phyloP scores from a whole-genome alignment of 192 early-diverging fungal genomes.

The Phlyctochytrium bullatum region DNA sequence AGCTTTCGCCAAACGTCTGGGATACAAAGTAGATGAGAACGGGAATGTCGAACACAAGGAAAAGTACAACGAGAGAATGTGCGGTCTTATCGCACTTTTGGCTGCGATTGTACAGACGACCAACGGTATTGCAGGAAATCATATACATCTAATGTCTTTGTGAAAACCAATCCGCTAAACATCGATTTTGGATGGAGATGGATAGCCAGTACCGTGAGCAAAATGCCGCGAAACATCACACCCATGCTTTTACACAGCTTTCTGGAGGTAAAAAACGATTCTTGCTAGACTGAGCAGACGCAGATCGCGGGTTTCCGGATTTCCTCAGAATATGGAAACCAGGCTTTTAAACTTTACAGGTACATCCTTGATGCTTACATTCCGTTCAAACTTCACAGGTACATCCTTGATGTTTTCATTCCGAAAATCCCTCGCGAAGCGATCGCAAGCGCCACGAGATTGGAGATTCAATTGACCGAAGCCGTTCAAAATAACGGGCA shows the following conservation, averaged over 20 bases:
- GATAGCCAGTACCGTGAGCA: conserved; percentile 66
- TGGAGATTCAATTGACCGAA: neutral
- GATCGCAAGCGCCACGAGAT: neutral
- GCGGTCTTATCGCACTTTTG: conserved; percentile 66
- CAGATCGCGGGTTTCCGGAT: conserved; percentile 41
- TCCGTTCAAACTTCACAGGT: conserved; percentile 27
- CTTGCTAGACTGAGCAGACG: neutral
- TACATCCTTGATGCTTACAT: conserved; percentile 32
- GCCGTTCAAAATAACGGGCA: neutral
- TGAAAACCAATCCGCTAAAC: conserved; percentile 43
- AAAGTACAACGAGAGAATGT: conserved; percentile 64
- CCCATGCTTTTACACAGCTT: conserved; percentile 60
- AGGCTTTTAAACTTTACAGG: conserved; percentile 44
- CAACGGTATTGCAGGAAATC: conserved; percentile 34
- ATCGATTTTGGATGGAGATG: conserved; percentile 70
- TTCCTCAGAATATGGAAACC: conserved; percentile 36
- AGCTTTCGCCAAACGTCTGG: conserved; percentile 32
- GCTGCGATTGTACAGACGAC: conserved; percentile 64
- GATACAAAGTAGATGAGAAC: conserved; percentile 42
- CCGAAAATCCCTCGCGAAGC: conserved; percentile 33
- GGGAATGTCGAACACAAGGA: conserved; percentile 52
- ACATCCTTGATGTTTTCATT: conserved; percentile 30
- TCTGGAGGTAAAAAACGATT: conserved; percentile 46
- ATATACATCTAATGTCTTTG: neutral
- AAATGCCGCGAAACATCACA: conserved; percentile 64